Percentiles rank a stretch among this genome's conserved stretches.
Conservation (phyloP, 2,329 filamentous ascomycete genomes). For the Aspergillus fructus region DNA sequence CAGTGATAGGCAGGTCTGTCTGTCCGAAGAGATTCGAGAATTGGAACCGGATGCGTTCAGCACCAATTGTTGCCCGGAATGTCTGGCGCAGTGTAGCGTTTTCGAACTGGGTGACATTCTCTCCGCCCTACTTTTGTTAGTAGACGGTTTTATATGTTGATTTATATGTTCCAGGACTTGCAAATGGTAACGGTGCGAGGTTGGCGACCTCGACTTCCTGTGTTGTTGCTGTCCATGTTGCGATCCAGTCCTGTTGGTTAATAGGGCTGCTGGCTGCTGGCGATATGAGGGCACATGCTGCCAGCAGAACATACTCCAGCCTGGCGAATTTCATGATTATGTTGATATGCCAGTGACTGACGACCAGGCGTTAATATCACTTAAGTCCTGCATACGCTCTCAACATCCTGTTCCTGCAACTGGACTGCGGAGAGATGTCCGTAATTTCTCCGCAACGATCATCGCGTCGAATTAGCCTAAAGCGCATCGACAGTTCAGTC, state of each 20-base stretch:
- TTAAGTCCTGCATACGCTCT: too few relatives aligned
- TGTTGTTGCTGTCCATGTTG: conserved; percentile 66
- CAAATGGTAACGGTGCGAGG: conserved; percentile 61
- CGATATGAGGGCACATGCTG: background rate
- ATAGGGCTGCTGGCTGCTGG: background rate
- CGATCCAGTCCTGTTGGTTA: conserved; percentile 49
- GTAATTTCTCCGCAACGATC: too few relatives aligned
- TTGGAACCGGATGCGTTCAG: conserved; percentile 59
- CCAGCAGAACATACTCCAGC: background rate
- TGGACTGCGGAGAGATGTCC: too few relatives aligned
- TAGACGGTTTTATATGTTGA: background rate
- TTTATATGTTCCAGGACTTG: conserved; percentile 30
- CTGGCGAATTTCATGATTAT: background rate
- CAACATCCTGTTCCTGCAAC: too few relatives aligned
- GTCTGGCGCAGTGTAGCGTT: conserved; percentile 68
- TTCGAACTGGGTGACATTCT: conserved; percentile 51
- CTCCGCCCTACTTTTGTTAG: conserved; percentile 48
- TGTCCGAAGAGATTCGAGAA: conserved; percentile 66
- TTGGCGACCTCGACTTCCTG: conserved; percentile 64
- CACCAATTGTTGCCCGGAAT: conserved; percentile 58
- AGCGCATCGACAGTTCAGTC: too few relatives aligned
- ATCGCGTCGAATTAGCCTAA: too few relatives aligned
- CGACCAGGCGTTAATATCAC: background rate
- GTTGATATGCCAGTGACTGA: background rate
- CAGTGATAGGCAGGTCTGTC: conserved; percentile 60